phyloP scores from a whole-genome alignment of 2,329 filamentous ascomycete species.

The Fusarium sp. region DNA sequence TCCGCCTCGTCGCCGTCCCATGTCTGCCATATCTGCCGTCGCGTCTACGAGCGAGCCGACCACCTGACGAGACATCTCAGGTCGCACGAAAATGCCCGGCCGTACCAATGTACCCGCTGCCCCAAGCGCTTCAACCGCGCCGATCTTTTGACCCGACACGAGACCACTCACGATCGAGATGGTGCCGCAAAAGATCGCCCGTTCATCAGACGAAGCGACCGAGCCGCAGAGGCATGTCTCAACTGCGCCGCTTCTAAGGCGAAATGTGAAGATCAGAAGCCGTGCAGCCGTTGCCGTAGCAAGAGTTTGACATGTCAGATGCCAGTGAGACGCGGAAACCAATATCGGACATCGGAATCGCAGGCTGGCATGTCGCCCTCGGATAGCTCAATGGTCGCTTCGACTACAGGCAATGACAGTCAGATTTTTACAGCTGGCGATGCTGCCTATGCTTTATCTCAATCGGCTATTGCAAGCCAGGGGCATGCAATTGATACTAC shows the following conservation, averaged over 20 bases:
- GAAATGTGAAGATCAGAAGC: constrained; percentile 44
- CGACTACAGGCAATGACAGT: constrained; percentile 30
- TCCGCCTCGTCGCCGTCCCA: constrained; percentile 42
- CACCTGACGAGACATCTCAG: constrained; percentile 43
- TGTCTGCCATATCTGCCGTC: constrained; percentile 44
- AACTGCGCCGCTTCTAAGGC: constrained; percentile 45
- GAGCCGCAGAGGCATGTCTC: constrained; percentile 43
- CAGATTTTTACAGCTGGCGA: constrained; percentile 33
- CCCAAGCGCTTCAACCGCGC: constrained; percentile 45
- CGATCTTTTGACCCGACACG: constrained; percentile 42
- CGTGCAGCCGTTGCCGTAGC: constrained; percentile 42
- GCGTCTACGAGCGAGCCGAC: constrained; percentile 44
- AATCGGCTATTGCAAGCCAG: constrained; percentile 24
- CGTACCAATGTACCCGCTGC: constrained; percentile 44
- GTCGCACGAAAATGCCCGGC: constrained; percentile 44
- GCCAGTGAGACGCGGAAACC: constrained; percentile 40
- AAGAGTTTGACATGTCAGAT: constrained; percentile 43
- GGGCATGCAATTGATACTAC: constrained; percentile 22
- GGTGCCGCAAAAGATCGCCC: constrained; percentile 41
- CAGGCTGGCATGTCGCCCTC: constrained; percentile 40
- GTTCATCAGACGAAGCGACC: constrained; percentile 42
- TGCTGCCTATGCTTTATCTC: constrained; percentile 23
- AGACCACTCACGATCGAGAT: constrained; percentile 45
- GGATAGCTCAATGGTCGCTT: constrained; percentile 37
- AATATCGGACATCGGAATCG: constrained; percentile 42